Base-by-base conservation (phyloP, 352 stramenopile species). In the Phytophthora meadii region DNA sequence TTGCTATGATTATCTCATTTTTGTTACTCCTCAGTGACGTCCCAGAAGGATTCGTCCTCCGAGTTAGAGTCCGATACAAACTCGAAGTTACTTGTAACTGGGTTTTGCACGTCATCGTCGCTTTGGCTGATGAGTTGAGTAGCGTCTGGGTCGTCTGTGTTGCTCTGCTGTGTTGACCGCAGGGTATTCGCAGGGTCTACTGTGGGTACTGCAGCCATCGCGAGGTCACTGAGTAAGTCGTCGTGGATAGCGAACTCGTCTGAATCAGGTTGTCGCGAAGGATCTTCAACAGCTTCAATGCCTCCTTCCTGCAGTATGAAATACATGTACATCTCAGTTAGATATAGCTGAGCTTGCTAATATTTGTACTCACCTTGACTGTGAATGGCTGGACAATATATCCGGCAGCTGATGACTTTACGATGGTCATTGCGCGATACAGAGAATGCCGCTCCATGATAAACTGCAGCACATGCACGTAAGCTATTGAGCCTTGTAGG, bases 311-410 rank as follows among this genome's bases (percentile, higher is more conserved):
- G 37, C 19, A 22, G 36, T 59, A 57, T 52, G 11, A 65, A 54
- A 19, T 2, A n/a, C 48, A 54, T 40, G 27, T 2, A n/a, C 48
- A 54, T 40, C 6, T 39, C 3, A 32, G 30, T 54, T 9, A 65
- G n/a, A 19, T 36, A 10, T 9, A 27, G 36, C 3, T 64, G 40
- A 0, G 39, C 41, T 11, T 2, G 27, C 8, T 27, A 28, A 36
- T 19, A 12, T 32, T 46, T 3, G 28, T 10, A 63, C 68, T 22
- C 48, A 93, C 84, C 39, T 79, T 75, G 60, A 93, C 68, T 9
- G 62, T 65, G 50, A 92, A 92, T 4, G 82, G 85, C 55, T 92
- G 80, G n/a, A 89, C 57, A 25, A 86, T 57, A 52, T 82, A 75
- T 34, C 72, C 81, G 24, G 84, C 72, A 19, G 74, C 75, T 14